Evolutionary conservation across 768 basidiomycete species (phyloP).

Genomic region (Tricholoma bakamatsutake): DNA sequence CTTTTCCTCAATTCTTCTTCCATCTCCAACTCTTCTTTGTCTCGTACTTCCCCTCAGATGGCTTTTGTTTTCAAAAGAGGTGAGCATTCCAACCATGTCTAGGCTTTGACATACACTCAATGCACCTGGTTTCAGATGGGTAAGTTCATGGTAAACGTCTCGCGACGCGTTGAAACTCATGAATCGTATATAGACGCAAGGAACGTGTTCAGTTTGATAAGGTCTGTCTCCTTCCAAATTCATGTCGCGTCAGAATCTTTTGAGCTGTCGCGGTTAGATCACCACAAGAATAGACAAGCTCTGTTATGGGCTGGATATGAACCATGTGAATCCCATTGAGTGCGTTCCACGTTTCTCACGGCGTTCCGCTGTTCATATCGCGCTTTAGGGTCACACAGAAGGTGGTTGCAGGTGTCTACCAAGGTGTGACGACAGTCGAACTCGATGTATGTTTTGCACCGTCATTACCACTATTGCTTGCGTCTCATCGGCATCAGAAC

Average conservation of each 20-base stretch:
- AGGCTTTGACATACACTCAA: neutral
- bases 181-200: constrained; percentile 52
- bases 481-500: constrained; percentile 50
- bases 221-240: constrained; percentile 34
- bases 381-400: constrained; percentile 75
- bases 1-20: constrained; percentile 17
- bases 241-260: constrained; percentile 11
- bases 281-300: constrained; percentile 85
- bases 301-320: constrained; percentile 91
- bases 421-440: constrained; percentile 95
- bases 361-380: neutral
- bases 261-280: constrained; percentile 44
- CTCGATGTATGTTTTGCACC: constrained; percentile 66
- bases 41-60: constrained; percentile 15
- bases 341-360: constrained; percentile 26
- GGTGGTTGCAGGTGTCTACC: constrained; percentile 89
- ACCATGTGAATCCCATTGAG: constrained; percentile 94
- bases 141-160: constrained; percentile 32
- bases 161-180: constrained; percentile 27
- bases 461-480: neutral
- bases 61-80: constrained; percentile 38
- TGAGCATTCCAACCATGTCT: constrained; percentile 14
- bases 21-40: constrained; percentile 13
- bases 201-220: constrained; percentile 94
- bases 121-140: constrained; percentile 35